Evolutionary conservation across 768 basidiomycete species (phyloP).

Genomic region (Lyophyllum decastes): DNA sequence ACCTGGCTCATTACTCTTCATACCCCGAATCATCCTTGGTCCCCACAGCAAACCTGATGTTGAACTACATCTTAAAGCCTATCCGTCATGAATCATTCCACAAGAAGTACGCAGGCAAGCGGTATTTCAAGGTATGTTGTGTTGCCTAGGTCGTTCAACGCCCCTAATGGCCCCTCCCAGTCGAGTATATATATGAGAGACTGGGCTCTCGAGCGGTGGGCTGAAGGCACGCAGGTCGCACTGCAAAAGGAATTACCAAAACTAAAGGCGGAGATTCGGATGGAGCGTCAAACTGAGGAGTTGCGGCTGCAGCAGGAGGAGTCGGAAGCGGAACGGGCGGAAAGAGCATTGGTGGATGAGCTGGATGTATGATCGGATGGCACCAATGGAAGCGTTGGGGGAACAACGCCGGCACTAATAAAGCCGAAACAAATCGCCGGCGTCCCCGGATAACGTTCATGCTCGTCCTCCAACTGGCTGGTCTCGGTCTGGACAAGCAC

Average conservation of each 20-base stretch:
- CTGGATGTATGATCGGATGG: constrained; percentile 10
- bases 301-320: constrained; percentile 18
- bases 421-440: neutral
- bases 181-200: constrained; percentile 81
- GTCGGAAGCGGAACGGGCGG: constrained; percentile 4
- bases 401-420: neutral
- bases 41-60: constrained; percentile 89
- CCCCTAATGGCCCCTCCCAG: constrained; percentile 34
- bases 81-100: constrained; percentile 82
- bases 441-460: neutral
- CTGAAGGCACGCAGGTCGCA: constrained; percentile 58
- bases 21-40: constrained; percentile 84
- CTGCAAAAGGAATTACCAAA: constrained; percentile 58
- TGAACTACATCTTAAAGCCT: constrained; percentile 87
- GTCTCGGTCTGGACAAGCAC: constrained; percentile 2
- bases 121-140: constrained; percentile 73
- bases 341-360: constrained; percentile 5
- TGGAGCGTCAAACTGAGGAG: constrained; percentile 36
- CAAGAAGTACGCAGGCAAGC: constrained; percentile 93
- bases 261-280: constrained; percentile 58
- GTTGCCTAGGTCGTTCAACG: neutral
- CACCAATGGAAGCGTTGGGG: neutral
- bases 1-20: constrained; percentile 91
- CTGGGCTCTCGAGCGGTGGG: constrained; percentile 84
- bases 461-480: neutral